phyloP scores from a whole-genome alignment of 176 grass and related monocot species.

The Eragrostis curvula region DNA sequence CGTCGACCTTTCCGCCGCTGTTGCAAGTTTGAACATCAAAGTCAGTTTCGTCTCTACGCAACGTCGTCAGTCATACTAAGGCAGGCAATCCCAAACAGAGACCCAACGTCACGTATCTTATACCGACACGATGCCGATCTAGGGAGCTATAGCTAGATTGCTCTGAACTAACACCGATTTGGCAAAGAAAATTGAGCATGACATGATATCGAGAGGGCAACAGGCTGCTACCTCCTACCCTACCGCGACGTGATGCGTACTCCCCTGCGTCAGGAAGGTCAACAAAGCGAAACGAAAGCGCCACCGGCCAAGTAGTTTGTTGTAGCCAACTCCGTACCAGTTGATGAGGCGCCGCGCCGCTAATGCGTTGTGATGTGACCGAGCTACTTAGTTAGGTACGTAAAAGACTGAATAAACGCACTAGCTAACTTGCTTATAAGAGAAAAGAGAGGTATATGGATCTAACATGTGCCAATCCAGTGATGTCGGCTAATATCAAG shows the following conservation, averaged over 20 bases:
- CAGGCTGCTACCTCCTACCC: neutral
- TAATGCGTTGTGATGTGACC: constrained; percentile 7
- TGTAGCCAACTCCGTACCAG: neutral
- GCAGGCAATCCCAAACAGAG: neutral
- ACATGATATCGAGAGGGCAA: neutral
- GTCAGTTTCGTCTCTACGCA: no score
- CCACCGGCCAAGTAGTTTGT: constrained; percentile 34
- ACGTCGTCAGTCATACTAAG: neutral
- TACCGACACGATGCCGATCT: constrained; percentile 14
- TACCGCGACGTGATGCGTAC: constrained; percentile 2
- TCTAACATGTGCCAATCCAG: neutral
- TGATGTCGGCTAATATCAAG: no score
- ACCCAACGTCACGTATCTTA: neutral
- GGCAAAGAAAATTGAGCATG: neutral
- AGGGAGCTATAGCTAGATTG: constrained; percentile 1
- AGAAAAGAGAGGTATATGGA: neutral
- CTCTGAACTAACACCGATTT: constrained; percentile 15
- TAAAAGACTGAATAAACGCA: neutral
- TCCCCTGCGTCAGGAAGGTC: neutral
- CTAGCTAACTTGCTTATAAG: neutral
- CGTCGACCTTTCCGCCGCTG: no score
- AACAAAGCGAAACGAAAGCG: constrained; percentile 1
- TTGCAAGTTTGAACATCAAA: no score
- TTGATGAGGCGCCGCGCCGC: neutral
- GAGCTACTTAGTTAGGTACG: neutral